Evolutionary conservation across 768 basidiomycete species (phyloP), one percentile per base, ranked within the genome.

Genomic region (Suillus paluster): DNA sequence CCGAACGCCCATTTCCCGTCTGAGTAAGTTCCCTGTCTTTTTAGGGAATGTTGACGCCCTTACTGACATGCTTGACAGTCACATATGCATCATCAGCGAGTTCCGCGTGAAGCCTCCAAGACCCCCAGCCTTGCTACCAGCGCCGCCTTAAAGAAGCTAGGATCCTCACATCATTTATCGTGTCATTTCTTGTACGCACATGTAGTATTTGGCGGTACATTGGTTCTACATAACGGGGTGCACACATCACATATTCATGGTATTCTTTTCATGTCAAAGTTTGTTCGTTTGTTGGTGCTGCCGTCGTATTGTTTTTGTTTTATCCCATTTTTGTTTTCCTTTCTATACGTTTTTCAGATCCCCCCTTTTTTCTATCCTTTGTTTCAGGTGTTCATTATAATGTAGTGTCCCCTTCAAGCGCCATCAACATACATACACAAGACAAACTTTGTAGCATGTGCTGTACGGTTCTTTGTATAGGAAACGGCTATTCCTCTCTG

Each of bases 1-100:
- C 97, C 97, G 33, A 96, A 98, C 75, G 86, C 89, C 2, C 94
- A 98, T 73, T 97, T 95, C 83, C 95, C 97, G 25, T 96, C 95
- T 62, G 96, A 98, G 95, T 98, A 76, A 72, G 94, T 89, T 17
- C 50, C 62, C 60, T 60, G 48, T 52, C 39, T 42, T 50, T 60
- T 54, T 65, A 57, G 55, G 52, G 58, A 7, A 45, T 61, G 60
- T 48, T 33, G 49, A 30, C 45, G 5, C 21, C 14, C 36, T 33
- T 62, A 63, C 54, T 55, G 21, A 58, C 36, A 63, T 38, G 64
- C 54, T 58, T 69, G 69, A 39, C 66, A 94, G 92, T 72, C 92
- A 94, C 70, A 76, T 94, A 60, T 87, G 85, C 64, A 81, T 94
- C 63, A 79, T 84, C 64, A 78, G 83, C 70, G 88, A 93, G 74